phyloP scores from a whole-genome alignment of 345 rosid genomes.

The Schrenkiella parvula region DNA sequence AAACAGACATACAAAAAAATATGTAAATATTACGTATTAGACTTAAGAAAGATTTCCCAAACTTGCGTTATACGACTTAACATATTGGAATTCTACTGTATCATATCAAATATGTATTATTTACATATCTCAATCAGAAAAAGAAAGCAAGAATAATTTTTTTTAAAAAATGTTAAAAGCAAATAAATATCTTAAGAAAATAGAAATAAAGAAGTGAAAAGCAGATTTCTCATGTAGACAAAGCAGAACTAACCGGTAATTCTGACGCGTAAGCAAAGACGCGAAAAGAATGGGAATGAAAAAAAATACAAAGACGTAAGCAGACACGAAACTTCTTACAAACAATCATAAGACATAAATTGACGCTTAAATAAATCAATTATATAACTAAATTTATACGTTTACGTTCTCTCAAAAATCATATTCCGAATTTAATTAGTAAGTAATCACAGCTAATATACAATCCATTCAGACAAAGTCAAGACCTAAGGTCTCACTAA shows the following conservation, averaged over 20 bases:
- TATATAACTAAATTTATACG: neutral
- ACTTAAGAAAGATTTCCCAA: neutral
- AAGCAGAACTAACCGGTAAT: constrained; percentile 21
- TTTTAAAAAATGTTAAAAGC: neutral
- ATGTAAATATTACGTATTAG: constrained; percentile 8
- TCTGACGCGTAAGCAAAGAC: constrained; percentile 24
- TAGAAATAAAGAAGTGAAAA: neutral
- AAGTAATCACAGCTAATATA: neutral
- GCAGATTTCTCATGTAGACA: neutral
- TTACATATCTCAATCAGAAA: neutral
- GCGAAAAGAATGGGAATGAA: neutral
- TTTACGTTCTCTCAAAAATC: neutral
- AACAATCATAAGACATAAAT: constrained; percentile 11
- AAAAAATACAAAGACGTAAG: constrained; percentile 20
- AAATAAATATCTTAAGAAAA: neutral
- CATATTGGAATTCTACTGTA: constrained; percentile 1
- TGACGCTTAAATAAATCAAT: neutral
- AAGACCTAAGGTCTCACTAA: neutral
- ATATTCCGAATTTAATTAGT: neutral
- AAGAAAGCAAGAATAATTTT: neutral
- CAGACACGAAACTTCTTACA: constrained; percentile 27
- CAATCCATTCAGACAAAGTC: neutral
- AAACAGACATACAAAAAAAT: neutral
- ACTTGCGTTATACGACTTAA: constrained; percentile 18
- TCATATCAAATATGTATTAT: constrained; percentile 9